Base-by-base conservation (phyloP, 495 filamentous ascomycete genomes). In the Rhypophila decipiens region DNA sequence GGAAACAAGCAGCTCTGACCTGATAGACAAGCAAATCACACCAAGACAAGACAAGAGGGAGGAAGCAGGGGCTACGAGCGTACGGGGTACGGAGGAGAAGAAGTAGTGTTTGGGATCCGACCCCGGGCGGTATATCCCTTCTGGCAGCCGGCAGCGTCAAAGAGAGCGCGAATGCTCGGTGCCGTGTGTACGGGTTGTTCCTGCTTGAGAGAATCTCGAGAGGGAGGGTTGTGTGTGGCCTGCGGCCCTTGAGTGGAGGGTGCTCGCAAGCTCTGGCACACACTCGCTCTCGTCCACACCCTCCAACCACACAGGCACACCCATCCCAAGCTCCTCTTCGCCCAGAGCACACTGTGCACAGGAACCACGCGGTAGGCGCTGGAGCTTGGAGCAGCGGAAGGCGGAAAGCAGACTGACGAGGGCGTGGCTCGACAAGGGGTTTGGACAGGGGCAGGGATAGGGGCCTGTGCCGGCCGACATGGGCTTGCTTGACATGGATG, bases 401-500 rank as follows among this genome's bases (percentile, higher is more conserved):
- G 46, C 41, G 46, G 46, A 45, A 20, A 36, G 50, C 31, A 27
- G 50, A 19, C 31, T 43, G 34, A 29, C 27, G 8, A 5, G 19
- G 18, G 10, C 19, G 38, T 9, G 38, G 20, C 20, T n/a, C 15
- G 38, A 40, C 19, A 18, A 18, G 5, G 13, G 27, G 27, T 13
- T 7, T 31, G 27, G 27, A 31, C 27, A 31, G 27, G 27, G 27
- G 13, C 27, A 31, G 27, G 27, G 27, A 31, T 13, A 31, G 27
- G 44, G 44, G 29, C 31, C 13, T 20, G 21, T 29, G 17, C 42
- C 37, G 44, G 21, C 31, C 13, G 50, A 24, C 39, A 10, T 47
- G 50, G 38, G 29, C 42, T 50, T 47, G 44, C 50, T 48, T 43
- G 40, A 52, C 53, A 52, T 33, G 54, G 31, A 34, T 9, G 27